Evolutionary conservation across 495 filamentous ascomycete species (phyloP), one percentile per base, ranked within the genome.

Genomic region (Neurospora sp.): DNA sequence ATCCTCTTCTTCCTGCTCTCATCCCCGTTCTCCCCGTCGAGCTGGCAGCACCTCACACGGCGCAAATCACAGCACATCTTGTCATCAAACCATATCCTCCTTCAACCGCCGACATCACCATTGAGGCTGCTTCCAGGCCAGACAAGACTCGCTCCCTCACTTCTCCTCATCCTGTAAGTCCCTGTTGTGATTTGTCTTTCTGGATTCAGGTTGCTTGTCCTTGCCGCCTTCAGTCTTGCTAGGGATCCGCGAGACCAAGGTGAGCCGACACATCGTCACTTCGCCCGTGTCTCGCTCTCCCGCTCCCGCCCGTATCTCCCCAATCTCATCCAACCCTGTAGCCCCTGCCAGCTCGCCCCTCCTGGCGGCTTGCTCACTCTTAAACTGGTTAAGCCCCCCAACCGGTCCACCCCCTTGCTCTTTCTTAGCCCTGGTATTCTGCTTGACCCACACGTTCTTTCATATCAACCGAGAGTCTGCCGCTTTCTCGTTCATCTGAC

Each of bases 381-480:
- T 81, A 79, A 79, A 79, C 72, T 71, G 78, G 80, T 74, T 72
- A 75, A 79, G 75, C 77, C 73, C 75, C 77, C 75, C 59, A 39
- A 70, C 71, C 71, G 39, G 73, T 72, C 69, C 76, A 71, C 74
- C 59, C 73, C 75, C 41, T 74, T 72, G 70, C 74, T 76, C 71
- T 48, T 72, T 75, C 73, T 72, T 76, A 75, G 75, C 73, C 59
- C 72, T 71, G 73, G 70, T 37, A 71, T 78, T 72, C 71, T 75
- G 48, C 72, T 75, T 70, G 72, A 76, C 74, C 77, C 78, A 80
- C 76, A 79, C 80, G 70, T 72, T 81, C 80, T 79, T 80, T 81
- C 76, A 77, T 72, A 74, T 69, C 72, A 74, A 71, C 69, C 62
- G 35, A 69, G 74, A 73, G 73, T 54, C 74, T 69, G 42, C 73